Base-by-base conservation (phyloP, 495 filamentous ascomycete species). In the Pyronema domesticum region DNA sequence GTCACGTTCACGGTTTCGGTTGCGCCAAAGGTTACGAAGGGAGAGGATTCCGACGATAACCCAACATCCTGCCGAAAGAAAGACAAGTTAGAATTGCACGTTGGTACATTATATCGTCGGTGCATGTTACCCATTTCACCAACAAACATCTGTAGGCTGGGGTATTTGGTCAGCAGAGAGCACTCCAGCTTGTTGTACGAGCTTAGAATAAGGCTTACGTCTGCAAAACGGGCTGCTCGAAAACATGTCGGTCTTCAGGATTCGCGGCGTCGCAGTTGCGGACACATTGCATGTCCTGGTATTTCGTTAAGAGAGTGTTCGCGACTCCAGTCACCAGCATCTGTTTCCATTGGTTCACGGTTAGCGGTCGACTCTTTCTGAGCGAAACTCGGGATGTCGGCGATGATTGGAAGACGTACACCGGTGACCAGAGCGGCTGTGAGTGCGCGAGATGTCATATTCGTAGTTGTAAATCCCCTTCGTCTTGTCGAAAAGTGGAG, bases 241-340 rank as follows among this genome's bases (percentile, higher is more conserved):
- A 96, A 59, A 73, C 72, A 35, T 73, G 58, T 18, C 79, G 77
- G 50, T 80, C 77, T 34, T 71, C 75, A n/a, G 79, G 79, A 67
- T 94, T 70, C 6, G 77, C 72, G 48, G 81, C 76, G 56, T 87
- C 79, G 70, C 91, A 98, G 71, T 96, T 77, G 48, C 81, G 76
- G 14, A 98, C 83, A 71, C 91, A 98, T 81, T 93, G 83, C 75
- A 93, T 89, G 68, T 98, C 91, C 86, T 98, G 91, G 60, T 89
- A 95, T 60, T 98, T 98, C 59, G 91, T 94, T 61, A 98, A 73
- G 53, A 98, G 79, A 2, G 91, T 98, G 65, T 98, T 98, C 74
- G 87, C 94, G 47, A 95, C 89, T 40, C 91, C 91, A 33, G 82
- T 85, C 63, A 80, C 53, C 43, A 64, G 60, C 62, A 64, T 64